These are phyloP conservation scores for Dichotomopilus funicola DNA, from an alignment of 2,329 filamentous ascomycete genomes.

Conservation along the genomic window DNA sequence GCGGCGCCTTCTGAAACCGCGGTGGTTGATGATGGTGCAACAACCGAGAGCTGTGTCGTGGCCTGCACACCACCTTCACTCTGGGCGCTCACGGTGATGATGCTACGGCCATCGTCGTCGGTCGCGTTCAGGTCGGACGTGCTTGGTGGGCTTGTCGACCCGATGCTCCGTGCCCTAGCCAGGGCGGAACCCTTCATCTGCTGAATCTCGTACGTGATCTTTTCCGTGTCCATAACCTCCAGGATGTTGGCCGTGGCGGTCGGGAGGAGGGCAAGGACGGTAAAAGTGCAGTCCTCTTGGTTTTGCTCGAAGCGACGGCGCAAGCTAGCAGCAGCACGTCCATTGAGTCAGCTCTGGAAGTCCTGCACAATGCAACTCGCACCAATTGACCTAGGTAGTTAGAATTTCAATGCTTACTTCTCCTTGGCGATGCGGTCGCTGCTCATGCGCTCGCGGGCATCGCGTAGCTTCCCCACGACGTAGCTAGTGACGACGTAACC, in stretches of 20 bases:
- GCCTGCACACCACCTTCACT: conserved; percentile 74
- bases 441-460: conserved; percentile 93
- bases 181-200: conserved; percentile 69
- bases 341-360: conserved; percentile 3
- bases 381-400: not conserved
- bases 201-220: conserved; percentile 88
- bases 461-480: conserved; percentile 81
- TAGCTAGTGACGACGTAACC: conserved; percentile 92
- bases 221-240: conserved; percentile 81
- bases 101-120: conserved; percentile 77
- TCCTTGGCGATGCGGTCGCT: conserved; percentile 93
- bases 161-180: conserved; percentile 39
- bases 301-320: conserved; percentile 97
- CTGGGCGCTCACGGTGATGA: conserved; percentile 55
- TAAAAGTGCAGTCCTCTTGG: conserved; percentile 97
- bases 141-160: conserved; percentile 50
- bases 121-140: conserved; percentile 65
- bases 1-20: conserved; percentile 23
- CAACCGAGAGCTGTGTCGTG: conserved; percentile 65
- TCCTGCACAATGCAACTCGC: not conserved
- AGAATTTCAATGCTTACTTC: conserved; percentile 57
- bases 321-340: conserved; percentile 52
- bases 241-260: conserved; percentile 87
- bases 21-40: conserved; percentile 44
- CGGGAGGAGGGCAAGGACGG: conserved; percentile 88